These are phyloP conservation scores for Ceratorhiza oryzae-sativae DNA, from an alignment of 1,284 basidiomycete genomes.

Conservation along the genomic window DNA sequence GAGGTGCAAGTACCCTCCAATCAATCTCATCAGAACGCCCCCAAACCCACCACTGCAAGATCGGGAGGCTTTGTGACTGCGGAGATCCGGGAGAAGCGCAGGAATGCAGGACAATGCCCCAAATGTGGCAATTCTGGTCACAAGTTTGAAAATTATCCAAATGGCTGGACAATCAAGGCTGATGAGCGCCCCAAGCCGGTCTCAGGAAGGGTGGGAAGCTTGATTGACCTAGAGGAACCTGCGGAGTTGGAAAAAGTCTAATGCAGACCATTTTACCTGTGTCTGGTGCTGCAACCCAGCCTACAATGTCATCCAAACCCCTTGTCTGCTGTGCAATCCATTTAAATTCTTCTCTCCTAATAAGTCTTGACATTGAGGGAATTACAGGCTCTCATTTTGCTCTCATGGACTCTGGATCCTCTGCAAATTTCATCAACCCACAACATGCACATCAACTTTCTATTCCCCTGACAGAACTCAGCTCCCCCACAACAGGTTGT, in stretches of 20 bases:
- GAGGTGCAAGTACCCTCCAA: not conserved
- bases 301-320: not conserved
- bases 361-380: constrained; percentile 4
- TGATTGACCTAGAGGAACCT: constrained; percentile 2
- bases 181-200: not conserved
- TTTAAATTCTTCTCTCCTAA: not conserved
- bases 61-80: not conserved
- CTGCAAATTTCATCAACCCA: not conserved
- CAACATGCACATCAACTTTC: not conserved
- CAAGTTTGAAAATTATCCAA: not conserved
- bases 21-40: not conserved
- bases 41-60: not conserved
- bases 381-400: not conserved
- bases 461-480: not conserved
- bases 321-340: not conserved
- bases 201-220: not conserved
- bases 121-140: not conserved
- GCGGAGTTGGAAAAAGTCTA: not conserved
- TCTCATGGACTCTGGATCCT: not conserved
- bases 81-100: not conserved
- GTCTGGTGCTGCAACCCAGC: not conserved
- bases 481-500: not conserved
- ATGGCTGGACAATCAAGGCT: not conserved
- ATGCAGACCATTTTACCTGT: constrained; percentile 1
- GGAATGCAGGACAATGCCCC: not conserved